These are phyloP conservation scores for Solanum pennellii DNA, from an alignment of 257 asterid species.

Conservation along the genomic window DNA sequence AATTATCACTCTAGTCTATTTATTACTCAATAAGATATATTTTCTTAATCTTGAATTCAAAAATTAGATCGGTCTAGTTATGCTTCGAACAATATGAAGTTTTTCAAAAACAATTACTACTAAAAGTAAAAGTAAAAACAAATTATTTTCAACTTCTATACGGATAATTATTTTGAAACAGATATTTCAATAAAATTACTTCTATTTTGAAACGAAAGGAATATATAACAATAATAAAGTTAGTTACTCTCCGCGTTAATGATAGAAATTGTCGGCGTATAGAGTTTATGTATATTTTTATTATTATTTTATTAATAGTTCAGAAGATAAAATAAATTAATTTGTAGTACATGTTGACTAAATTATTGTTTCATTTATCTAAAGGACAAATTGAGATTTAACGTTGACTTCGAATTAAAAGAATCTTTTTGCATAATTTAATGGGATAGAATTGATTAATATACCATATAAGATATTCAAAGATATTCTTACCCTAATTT, in stretches of 20 bases:
- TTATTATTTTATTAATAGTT: background rate
- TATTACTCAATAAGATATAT: background rate
- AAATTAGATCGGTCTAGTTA: background rate
- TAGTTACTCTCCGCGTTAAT: background rate
- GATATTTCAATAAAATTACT: rapidly evolving
- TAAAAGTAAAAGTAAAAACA: too few species aligned
- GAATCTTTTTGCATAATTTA: background rate
- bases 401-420: background rate
- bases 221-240: background rate
- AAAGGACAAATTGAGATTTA: background rate
- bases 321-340: background rate
- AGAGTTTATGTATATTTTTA: background rate
- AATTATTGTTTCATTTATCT: background rate
- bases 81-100: background rate
- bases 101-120: background rate
- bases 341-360: background rate
- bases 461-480: background rate
- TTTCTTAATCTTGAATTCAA: background rate
- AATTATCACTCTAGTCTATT: background rate
- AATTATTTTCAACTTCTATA: background rate
- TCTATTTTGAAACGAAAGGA: background rate
- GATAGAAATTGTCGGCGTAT: background rate
- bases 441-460: background rate
- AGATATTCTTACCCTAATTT: background rate
- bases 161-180: rapidly evolving